Evolutionary conservation across 371 early-diverging fungal species (phyloP).

Genomic region (Mortierella sp.): DNA sequence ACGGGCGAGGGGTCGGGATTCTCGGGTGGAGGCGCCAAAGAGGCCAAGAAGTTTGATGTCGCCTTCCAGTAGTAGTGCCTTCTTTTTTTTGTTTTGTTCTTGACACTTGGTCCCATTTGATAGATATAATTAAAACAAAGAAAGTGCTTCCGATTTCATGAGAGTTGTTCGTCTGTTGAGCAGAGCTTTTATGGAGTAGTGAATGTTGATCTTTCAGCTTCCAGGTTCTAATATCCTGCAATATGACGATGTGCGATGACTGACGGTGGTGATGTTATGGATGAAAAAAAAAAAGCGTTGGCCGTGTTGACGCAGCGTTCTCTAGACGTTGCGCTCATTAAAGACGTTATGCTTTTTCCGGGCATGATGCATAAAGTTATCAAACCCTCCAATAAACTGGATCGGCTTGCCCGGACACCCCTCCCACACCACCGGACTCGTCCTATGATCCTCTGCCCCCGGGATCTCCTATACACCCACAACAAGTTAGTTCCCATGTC

Average conservation of each 20-base stretch:
- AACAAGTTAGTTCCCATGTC: not conserved
- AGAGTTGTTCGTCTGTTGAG: not conserved
- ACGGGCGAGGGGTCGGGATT: constrained; percentile 90
- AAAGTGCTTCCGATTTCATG: not conserved
- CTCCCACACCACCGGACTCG: constrained; percentile 55
- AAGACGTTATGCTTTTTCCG: constrained; percentile 37
- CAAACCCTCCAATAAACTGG: constrained; percentile 49
- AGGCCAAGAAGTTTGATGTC: constrained; percentile 81
- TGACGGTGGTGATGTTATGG: too few relatives aligned
- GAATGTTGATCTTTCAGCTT: not conserved
- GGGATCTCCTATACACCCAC: constrained; percentile 37
- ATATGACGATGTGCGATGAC: not conserved
- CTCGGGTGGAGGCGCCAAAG: constrained; percentile 83
- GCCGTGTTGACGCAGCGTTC: not conserved
- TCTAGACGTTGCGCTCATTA: constrained; percentile 28
- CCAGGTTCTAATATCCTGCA: not conserved
- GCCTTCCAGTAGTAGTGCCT: constrained; percentile 77
- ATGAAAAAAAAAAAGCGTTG: too few relatives aligned
- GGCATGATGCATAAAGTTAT: constrained; percentile 39
- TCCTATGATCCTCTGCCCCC: constrained; percentile 50
- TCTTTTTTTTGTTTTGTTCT: constrained; percentile 8
- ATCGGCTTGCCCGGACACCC: constrained; percentile 46
- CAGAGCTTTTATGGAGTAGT: not conserved
- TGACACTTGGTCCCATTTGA: not conserved
- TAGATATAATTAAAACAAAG: not conserved